Conservation (phyloP, 352 stramenopile genomes). For the Phytopythium sindhum region DNA sequence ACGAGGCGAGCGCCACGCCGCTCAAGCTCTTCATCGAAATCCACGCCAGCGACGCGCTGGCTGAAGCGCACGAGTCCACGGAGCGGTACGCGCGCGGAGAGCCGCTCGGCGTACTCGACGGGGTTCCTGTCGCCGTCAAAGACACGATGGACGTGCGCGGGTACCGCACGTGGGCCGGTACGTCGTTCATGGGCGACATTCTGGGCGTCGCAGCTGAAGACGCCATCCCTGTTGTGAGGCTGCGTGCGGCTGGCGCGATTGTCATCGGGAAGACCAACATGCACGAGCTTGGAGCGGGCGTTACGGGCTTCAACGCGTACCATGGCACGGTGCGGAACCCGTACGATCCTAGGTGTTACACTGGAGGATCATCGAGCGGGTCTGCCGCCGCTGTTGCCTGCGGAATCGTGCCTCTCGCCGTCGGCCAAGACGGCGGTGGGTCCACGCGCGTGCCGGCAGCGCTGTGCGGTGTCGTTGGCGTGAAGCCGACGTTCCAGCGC, state of each 20-base stretch:
- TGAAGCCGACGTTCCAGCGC: conserved; percentile 86
- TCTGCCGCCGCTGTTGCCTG: conserved; percentile 84
- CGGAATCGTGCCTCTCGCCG: conserved; percentile 80
- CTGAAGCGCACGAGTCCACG: conserved; percentile 56
- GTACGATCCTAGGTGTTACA: conserved; percentile 82
- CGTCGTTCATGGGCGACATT: conserved; percentile 63
- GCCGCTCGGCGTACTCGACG: conserved; percentile 81
- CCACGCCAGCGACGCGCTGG: conserved; percentile 61
- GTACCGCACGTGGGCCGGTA: conserved; percentile 61
- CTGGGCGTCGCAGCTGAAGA: conserved; percentile 38
- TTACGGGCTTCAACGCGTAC: conserved; percentile 76
- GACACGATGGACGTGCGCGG: conserved; percentile 81
- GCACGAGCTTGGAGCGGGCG: conserved; percentile 79
- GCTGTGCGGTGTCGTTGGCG: conserved; percentile 86
- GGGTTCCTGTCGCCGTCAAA: conserved; percentile 88
- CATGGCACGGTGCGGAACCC: conserved; percentile 79
- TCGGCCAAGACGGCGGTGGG: conserved; percentile 87
- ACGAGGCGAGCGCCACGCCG: conserved; percentile 40
- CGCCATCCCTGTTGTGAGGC: conserved; percentile 46
- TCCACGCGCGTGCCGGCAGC: conserved; percentile 87
- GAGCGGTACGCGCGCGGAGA: conserved; percentile 62
- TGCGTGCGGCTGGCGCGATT: conserved; percentile 74
- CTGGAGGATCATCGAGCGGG: conserved; percentile 88
- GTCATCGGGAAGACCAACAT: conserved; percentile 90
- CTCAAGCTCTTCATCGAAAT: conserved; percentile 80